phyloP scores from a whole-genome alignment of 371 early-diverging fungal species.

The Homolaphlyctis polyrhiza region DNA sequence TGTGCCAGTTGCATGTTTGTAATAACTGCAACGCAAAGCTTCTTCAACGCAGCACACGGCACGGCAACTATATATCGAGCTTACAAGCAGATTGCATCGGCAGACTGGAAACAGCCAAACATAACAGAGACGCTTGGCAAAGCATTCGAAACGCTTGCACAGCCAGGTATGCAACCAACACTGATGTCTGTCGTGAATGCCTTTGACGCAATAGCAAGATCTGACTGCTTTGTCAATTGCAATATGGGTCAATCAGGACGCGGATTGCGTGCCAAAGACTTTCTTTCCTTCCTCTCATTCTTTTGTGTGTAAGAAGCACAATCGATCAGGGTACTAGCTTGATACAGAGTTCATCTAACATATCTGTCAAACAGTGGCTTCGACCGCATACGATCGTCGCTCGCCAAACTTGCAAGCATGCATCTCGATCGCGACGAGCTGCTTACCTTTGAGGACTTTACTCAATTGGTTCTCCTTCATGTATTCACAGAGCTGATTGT shows the following conservation, averaged over 20 bases:
- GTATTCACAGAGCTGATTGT: not conserved
- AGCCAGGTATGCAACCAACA: not conserved
- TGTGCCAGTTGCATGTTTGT: not conserved
- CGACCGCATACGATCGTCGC: not conserved
- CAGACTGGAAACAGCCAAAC: not conserved
- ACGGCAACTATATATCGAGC: not conserved
- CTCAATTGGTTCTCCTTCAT: not conserved
- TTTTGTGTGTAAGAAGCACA: not conserved
- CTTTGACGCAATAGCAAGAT: not conserved
- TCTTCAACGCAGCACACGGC: slow-evolving; percentile 1
- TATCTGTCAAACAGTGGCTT: not conserved
- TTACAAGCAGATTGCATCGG: not conserved
- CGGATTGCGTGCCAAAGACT: not conserved
- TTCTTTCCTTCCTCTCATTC: not conserved
- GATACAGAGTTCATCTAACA: not conserved
- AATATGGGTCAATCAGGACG: not conserved
- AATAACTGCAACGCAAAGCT: not conserved
- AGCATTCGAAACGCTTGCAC: not conserved
- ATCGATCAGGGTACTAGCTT: not conserved
- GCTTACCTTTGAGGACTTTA: not conserved
- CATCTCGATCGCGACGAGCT: not conserved
- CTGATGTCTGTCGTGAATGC: not conserved
- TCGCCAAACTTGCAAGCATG: not conserved
- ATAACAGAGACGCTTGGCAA: not conserved
- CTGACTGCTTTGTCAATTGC: not conserved